Percentiles rank a stretch among this genome's conserved stretches.
Conservation (phyloP, 768 basidiomycete species). For the Rubroboletus pulcherrimus region DNA sequence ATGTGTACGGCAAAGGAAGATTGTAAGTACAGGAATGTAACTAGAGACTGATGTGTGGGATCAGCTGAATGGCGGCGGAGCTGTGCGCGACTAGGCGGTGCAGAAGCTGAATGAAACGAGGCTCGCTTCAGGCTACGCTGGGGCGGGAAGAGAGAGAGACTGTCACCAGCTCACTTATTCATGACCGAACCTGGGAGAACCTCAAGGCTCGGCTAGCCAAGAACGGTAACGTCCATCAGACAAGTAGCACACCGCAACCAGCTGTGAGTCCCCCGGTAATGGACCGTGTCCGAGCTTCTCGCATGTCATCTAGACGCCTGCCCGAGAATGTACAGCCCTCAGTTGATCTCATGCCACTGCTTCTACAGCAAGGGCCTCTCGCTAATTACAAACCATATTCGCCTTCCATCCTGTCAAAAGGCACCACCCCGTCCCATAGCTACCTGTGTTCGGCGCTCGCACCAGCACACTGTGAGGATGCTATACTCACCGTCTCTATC, state of each 20-base stretch:
- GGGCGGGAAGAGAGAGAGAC: not conserved
- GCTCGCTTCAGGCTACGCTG: not conserved
- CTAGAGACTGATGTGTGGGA: not conserved
- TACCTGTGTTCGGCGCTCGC: not conserved
- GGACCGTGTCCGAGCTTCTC: not conserved
- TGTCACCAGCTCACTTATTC: not conserved
- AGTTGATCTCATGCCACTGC: not conserved
- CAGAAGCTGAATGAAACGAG: not conserved
- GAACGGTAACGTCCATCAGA: not conserved
- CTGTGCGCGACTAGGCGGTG: not conserved
- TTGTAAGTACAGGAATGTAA: not conserved
- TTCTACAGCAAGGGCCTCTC: slow-evolving; percentile 12
- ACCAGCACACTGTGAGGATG: slow-evolving; percentile 7
- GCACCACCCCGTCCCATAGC: slow-evolving; percentile 1
- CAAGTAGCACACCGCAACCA: not conserved
- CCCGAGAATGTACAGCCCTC: slow-evolving; percentile 1
- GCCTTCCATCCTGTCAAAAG: not conserved
- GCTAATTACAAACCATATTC: not conserved
- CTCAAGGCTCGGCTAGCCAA: not conserved
- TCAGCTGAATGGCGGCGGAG: not conserved
- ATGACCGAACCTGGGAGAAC: not conserved
- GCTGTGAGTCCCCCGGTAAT: not conserved
- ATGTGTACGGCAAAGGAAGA: not conserved
- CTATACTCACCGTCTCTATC: not conserved
- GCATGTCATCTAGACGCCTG: not conserved